A percentile compares a stretch with the other conserved stretches of the same genome.
These are phyloP conservation scores for Phytophthora podocarpi DNA, from an alignment of 352 stramenopile species.

Conservation along the genomic window DNA sequence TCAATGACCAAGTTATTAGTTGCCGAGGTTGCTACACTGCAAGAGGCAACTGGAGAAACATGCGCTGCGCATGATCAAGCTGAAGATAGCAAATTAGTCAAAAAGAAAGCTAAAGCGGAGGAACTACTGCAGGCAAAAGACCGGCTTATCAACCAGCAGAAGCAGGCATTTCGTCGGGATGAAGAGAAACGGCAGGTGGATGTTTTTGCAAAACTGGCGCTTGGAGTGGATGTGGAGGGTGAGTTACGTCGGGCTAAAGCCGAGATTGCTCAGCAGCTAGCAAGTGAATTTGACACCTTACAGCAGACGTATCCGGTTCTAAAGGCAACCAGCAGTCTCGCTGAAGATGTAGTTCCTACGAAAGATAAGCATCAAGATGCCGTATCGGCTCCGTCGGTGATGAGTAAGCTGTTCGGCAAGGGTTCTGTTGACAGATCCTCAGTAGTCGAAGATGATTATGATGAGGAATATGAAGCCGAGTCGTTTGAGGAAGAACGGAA, in stretches of 20 bases:
- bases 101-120: slow-evolving; percentile 49
- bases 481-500: slow-evolving; percentile 40
- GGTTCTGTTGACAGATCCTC: slow-evolving; percentile 8
- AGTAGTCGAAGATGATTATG: slow-evolving; percentile 19
- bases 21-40: slow-evolving; percentile 27
- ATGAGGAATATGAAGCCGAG: slow-evolving; percentile 40
- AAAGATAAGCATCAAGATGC: neutral
- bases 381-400: slow-evolving; percentile 1
- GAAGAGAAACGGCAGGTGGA: slow-evolving; percentile 56
- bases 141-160: slow-evolving; percentile 38
- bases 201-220: slow-evolving; percentile 40
- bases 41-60: neutral
- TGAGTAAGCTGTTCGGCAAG: slow-evolving; percentile 23
- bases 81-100: slow-evolving; percentile 34
- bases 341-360: neutral
- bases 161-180: slow-evolving; percentile 30
- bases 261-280: slow-evolving; percentile 34
- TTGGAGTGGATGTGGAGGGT: slow-evolving; percentile 39
- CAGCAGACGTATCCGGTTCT: slow-evolving; percentile 38
- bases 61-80: neutral
- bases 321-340: neutral
- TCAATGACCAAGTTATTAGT: slow-evolving; percentile 59
- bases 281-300: slow-evolving; percentile 36
- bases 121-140: slow-evolving; percentile 49
- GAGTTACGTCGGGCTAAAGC: slow-evolving; percentile 35